phyloP scores from a whole-genome alignment of 2,329 filamentous ascomycete species.

The Mycosphaerella sp. region DNA sequence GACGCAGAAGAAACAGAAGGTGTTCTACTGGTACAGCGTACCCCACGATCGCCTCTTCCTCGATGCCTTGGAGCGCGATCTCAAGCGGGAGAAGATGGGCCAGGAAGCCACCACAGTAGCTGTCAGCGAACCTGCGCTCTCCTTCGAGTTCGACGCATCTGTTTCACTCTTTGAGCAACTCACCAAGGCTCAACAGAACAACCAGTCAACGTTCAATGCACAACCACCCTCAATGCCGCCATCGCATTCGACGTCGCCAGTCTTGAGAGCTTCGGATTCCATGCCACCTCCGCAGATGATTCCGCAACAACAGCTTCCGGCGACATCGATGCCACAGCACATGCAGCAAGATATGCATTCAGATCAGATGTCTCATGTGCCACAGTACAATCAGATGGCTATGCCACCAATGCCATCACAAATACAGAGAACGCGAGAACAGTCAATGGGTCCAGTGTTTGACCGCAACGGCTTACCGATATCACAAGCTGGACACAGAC shows the following conservation, averaged over 20 bases:
- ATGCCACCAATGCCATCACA: slow-evolving; percentile 66
- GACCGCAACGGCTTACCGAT: slow-evolving; percentile 87
- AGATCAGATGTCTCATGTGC: slow-evolving; percentile 54
- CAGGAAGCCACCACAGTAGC: slow-evolving; percentile 96
- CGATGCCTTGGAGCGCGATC: slow-evolving; percentile 89
- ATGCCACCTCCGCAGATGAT: slow-evolving; percentile 92
- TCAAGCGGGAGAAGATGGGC: slow-evolving; percentile 99
- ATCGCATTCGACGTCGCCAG: slow-evolving; percentile 78
- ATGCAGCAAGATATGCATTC: slow-evolving; percentile 50
- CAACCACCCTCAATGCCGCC: slow-evolving; percentile 44
- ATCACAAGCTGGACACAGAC: slow-evolving; percentile 76
- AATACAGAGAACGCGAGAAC: slow-evolving; percentile 74
- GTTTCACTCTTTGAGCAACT: slow-evolving; percentile 99
- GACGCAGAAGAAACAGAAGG: slow-evolving; percentile 99
- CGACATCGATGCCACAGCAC: slow-evolving; percentile 29
- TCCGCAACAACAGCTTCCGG: slow-evolving; percentile 36
- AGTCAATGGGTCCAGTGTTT: slow-evolving; percentile 70
- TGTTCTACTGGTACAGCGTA: slow-evolving; percentile 99
- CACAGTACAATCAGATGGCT: slow-evolving; percentile 65
- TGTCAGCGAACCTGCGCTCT: slow-evolving; percentile 92
- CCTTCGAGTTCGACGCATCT: slow-evolving; percentile 98
- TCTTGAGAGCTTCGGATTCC: slow-evolving; percentile 82
- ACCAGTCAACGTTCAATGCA: slow-evolving; percentile 76
- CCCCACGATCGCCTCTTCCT: slow-evolving; percentile 96
- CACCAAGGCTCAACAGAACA: slow-evolving; percentile 98